phyloP scores from a whole-genome alignment of 441 rosid genomes.

The Jatropha podagrica region DNA sequence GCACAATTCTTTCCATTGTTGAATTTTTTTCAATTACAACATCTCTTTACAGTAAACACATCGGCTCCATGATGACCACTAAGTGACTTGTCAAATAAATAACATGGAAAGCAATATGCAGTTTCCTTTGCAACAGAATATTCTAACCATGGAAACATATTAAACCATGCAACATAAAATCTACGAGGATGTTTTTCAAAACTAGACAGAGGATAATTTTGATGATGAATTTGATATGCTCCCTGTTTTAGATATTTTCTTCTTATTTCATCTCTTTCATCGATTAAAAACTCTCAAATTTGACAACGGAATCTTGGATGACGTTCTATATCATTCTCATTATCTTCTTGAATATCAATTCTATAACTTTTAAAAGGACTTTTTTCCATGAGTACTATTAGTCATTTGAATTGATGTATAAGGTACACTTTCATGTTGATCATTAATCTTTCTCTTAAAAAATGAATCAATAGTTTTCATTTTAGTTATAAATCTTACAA shows the following conservation, averaged over 20 bases:
- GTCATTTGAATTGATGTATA: too few species aligned
- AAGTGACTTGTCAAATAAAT: background rate
- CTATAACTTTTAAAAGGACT: background rate
- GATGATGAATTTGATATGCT: background rate
- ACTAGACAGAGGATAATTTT: background rate
- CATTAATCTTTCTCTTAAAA: too few species aligned
- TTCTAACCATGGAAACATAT: slow-evolving; percentile 1
- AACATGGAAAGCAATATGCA: slow-evolving; percentile 10
- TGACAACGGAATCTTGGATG: background rate
- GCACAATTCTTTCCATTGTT: background rate
- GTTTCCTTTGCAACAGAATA: background rate
- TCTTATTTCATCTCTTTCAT: background rate
- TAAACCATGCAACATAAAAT: background rate
- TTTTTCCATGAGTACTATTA: background rate
- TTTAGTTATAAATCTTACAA: too few species aligned
- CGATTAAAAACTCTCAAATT: background rate
- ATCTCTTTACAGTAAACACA: background rate
- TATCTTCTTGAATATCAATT: background rate
- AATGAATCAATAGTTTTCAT: too few species aligned
- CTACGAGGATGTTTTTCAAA: background rate
- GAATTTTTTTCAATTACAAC: background rate
- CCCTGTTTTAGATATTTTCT: background rate
- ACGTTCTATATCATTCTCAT: background rate
- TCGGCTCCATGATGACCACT: background rate
- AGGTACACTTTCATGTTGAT: too few species aligned